Evolutionary conservation across 2,329 filamentous ascomycete species (phyloP).

Genomic region (Monosporascus ibericus): DNA sequence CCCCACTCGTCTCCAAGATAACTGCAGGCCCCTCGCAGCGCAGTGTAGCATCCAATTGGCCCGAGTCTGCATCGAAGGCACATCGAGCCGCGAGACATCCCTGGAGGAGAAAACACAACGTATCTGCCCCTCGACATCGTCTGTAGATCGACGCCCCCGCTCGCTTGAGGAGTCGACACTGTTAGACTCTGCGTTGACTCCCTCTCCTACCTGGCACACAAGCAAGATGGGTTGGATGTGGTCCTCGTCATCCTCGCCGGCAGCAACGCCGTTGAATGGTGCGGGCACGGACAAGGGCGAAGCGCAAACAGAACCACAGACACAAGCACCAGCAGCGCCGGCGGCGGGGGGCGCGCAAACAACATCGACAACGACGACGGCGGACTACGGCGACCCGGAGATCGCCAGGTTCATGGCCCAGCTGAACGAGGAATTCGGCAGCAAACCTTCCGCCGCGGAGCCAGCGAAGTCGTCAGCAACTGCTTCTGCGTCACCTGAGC

Average conservation of each 20-base stretch:
- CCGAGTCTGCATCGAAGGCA: neutral
- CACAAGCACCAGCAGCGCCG: conserved; percentile 11
- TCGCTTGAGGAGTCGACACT: neutral
- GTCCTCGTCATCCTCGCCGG: conserved; percentile 35
- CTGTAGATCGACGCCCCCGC: neutral
- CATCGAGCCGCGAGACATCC: neutral
- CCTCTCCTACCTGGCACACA: neutral
- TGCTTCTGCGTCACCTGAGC: neutral
- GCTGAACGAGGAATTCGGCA: conserved; percentile 20
- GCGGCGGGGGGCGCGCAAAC: conserved; percentile 16
- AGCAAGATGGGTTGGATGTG: conserved; percentile 58
- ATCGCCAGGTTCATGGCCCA: conserved; percentile 47
- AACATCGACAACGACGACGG: conserved; percentile 10
- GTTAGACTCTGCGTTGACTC: neutral
- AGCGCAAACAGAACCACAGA: neutral
- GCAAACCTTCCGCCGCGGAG: conserved; percentile 12
- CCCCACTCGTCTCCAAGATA: neutral
- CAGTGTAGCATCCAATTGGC: neutral
- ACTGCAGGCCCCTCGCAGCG: neutral
- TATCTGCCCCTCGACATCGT: neutral
- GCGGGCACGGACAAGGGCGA: conserved; percentile 1
- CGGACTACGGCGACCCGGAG: conserved; percentile 38
- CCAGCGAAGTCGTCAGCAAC: neutral
- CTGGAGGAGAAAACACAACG: neutral
- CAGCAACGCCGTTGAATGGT: conserved; percentile 18